Evolutionary conservation across 2,329 filamentous ascomycete species (phyloP).

Genomic region (Stagonosporopsis vannaccii): DNA sequence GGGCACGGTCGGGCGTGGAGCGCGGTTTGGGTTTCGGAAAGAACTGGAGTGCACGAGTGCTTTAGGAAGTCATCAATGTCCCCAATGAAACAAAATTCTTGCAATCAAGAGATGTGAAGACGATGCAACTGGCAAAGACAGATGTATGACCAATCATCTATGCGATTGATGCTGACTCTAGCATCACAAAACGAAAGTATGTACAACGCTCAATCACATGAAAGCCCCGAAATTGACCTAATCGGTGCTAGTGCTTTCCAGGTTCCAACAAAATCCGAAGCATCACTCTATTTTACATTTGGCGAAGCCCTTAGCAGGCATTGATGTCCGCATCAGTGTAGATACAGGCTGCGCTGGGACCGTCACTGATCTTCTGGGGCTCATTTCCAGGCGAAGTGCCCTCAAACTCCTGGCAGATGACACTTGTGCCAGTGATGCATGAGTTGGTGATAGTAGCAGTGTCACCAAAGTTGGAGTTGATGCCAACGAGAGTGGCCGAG

Average conservation of each 20-base stretch:
- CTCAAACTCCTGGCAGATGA: constrained; percentile 33
- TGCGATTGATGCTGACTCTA: background rate
- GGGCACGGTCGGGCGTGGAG: too few species aligned
- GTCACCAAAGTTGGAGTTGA: constrained; percentile 60
- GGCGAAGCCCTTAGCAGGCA: constrained; percentile 23
- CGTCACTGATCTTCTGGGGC: constrained; percentile 21
- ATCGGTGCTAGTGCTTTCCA: background rate
- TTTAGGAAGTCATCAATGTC: too few species aligned
- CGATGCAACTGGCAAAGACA: too few species aligned
- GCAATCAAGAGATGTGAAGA: too few species aligned
- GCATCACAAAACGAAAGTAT: background rate
- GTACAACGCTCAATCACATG: background rate
- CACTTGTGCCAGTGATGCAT: constrained; percentile 27
- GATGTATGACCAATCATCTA: background rate
- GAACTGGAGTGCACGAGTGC: too few species aligned
- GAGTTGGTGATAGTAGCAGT: constrained; percentile 48
- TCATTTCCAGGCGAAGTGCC: constrained; percentile 29
- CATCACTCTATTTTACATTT: background rate
- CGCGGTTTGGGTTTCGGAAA: too few species aligned
- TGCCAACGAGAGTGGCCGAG: constrained; percentile 48
- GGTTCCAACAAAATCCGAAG: background rate
- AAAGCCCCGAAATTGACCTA: background rate
- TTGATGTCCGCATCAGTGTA: constrained; percentile 31
- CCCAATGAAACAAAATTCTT: too few species aligned
- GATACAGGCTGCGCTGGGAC: constrained; percentile 28